Evolutionary conservation across 768 basidiomycete genomes (phyloP), one percentile per base, ranked within the genome.

Genomic region (Vishniacozyma victoriae): DNA sequence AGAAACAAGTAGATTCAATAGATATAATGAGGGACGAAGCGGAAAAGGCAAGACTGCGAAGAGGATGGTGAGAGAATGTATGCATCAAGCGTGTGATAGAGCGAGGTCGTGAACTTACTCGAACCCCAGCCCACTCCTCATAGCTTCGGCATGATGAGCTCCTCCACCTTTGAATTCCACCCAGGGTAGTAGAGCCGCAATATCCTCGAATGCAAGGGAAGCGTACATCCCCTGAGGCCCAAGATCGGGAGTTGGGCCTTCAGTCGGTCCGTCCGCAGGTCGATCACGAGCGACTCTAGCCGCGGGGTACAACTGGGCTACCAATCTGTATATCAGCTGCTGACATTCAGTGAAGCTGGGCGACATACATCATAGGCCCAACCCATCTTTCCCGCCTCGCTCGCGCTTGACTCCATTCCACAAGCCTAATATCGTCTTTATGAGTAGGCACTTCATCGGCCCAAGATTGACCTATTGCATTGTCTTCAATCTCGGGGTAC

Each of bases 191-290:
- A 71, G 33, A 0, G 35, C 54, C 26, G 67, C 57, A 4, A 71
- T 36, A 52, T 71, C 69, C 23, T 64, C 67, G 27, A 64, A 69
- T 0, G 62, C 67, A 4, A 71, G 47, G 11, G 55, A 59, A 4
- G 49, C 64, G 52, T 71, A 71, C 64, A 62, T 71, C 33, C 69
- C 69, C 26, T 52, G 49, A 5, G 64, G 56, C 9, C 69, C 69
- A 4, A 69, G 41, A 38, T 59, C 60, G 5, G 54, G 45, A 18
- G 60, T 46, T 4, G 41, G 22, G 0, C 69, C 69, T 48, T 71
- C 67, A 9, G 59, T 36, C 1, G 44, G 45, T n/a, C 14, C 20
- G 16, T 48, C 37, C 0, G 57, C 37, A 6, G 57, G 47, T 12
- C 49, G 46, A 24, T 62, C 62, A 45, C 53, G 52, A 13, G 59